phyloP scores from a whole-genome alignment of 1,284 basidiomycete species.

The Ceratobasidium sp. region DNA sequence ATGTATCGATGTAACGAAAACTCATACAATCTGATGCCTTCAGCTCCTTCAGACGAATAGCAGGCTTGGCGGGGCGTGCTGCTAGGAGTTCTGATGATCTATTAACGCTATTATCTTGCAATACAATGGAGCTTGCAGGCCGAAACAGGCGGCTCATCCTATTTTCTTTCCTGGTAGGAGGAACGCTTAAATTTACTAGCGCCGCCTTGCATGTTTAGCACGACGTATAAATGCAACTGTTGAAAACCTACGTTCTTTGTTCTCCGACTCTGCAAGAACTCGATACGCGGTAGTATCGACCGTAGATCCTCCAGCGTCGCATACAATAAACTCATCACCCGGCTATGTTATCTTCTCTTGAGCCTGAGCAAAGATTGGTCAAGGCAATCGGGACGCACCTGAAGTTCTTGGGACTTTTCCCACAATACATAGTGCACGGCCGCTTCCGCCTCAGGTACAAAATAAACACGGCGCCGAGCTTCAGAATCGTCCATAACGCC shows the following conservation, averaged over 20 bases:
- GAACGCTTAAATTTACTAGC: background rate
- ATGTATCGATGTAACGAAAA: background rate
- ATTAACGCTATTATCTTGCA: background rate
- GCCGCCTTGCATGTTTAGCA: background rate
- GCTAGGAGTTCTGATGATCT: background rate
- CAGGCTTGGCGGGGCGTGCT: background rate
- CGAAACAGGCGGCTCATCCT: background rate
- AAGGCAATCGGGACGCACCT: background rate
- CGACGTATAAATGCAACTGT: background rate
- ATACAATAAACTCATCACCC: slow-evolving; percentile 8
- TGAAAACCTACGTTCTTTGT: background rate
- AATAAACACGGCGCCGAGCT: background rate
- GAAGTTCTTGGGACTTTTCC: slow-evolving; percentile 9
- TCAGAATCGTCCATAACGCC: background rate
- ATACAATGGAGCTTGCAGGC: background rate
- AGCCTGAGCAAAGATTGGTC: background rate
- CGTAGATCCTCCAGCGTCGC: slow-evolving; percentile 19
- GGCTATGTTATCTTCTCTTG: background rate
- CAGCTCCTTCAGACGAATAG: slow-evolving; percentile 21
- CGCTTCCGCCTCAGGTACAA: slow-evolving; percentile 22
- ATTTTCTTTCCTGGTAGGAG: background rate
- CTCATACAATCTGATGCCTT: slow-evolving; percentile 16
- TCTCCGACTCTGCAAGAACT: background rate
- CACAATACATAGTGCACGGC: slow-evolving; percentile 20
- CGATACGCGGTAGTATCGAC: slow-evolving; percentile 13